Conservation (phyloP, 441 rosid species). For the Bocquillonia castaneifolia region DNA sequence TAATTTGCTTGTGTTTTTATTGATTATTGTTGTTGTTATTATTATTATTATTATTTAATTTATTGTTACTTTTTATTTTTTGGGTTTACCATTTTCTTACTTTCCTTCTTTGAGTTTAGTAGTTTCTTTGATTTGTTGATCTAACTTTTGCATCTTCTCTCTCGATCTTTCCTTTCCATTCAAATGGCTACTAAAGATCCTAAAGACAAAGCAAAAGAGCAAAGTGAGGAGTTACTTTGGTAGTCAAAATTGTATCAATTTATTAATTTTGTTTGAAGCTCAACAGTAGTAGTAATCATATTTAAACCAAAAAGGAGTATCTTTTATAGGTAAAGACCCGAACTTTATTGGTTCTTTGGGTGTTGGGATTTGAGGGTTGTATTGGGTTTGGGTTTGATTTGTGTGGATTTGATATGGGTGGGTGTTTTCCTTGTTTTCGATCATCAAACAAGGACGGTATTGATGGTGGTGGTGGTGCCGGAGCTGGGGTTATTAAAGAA, state of each 20-base stretch:
- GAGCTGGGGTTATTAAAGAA: too few species aligned
- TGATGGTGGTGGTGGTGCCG: constrained; percentile 29
- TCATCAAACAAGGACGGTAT: constrained; percentile 69
- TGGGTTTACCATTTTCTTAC: not conserved
- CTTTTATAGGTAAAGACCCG: constrained; percentile 18
- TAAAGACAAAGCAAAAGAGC: constrained; percentile 30
- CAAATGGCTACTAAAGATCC: constrained; percentile 46
- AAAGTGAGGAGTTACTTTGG: constrained; percentile 31
- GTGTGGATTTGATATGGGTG: constrained; percentile 74
- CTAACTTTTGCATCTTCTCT: constrained; percentile 46
- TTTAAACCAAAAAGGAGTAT: not conserved
- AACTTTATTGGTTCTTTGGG: constrained; percentile 15
- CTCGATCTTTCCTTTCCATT: constrained; percentile 59
- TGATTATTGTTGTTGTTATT: not conserved
- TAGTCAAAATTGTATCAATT: constrained; percentile 19
- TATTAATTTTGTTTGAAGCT: not conserved
- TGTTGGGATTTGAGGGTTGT: constrained; percentile 29
- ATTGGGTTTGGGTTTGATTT: constrained; percentile 37
- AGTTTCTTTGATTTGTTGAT: constrained; percentile 76
- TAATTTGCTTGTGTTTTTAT: too few species aligned
- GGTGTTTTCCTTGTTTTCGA: constrained; percentile 92
- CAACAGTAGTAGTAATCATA: too few species aligned
- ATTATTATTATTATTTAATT: constrained; percentile 20
- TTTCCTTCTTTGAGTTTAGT: constrained; percentile 38
- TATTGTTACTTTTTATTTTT: constrained; percentile 12